Base-by-base conservation (phyloP, 1,284 basidiomycete species). In the Dichomitus squalens region DNA sequence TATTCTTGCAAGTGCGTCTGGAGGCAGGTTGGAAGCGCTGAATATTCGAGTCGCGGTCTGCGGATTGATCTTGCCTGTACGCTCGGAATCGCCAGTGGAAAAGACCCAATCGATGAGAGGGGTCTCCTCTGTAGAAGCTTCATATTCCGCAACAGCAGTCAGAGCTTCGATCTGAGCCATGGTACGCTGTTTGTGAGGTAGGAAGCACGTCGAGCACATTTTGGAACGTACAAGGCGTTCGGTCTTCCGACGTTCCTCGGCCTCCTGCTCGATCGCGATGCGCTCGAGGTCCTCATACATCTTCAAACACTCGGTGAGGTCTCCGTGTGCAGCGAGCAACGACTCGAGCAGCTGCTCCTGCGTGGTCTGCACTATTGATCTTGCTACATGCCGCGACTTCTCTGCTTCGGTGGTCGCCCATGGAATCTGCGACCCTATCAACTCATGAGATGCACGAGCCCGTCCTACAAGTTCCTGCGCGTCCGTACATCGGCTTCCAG, bases 1-100 rank as follows among this genome's bases (percentile, higher is more conserved):
- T 67, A 99, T 90, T 76, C 96, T 89, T 33, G 94, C 93, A 53
- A 98, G 85, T 31, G 83, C 80, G 16, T 81, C 77, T 6, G 92
- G 86, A n/a, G 84, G 74, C 49, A 96, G 81, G 62, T 87, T 87
- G 38, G 93, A 88, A 44, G 90, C 87, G 47, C 83, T 79, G 66
- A 95, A 90, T 49, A 93, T 78, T 65, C 82, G 84, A 66, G 94
- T 85, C 31, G 92, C 92, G 61, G 89, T 85, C 61, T 92, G 88
- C 62, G 91, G 90, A 20, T 89, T 89, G 67, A 96, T 77, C 55
- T 91, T 82, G 14, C 91, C 92, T 44, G 86, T 80, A 72, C 88
- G 85, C 68, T 87, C 79, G 3, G 86, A 75, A 72, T 92, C 90
- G 18, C 79, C 82, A 55, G 82, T 77, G 34, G 75, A 71, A 66